Conservation (phyloP, 2,329 filamentous ascomycete species). For the Trichophyton schoenleinii region DNA sequence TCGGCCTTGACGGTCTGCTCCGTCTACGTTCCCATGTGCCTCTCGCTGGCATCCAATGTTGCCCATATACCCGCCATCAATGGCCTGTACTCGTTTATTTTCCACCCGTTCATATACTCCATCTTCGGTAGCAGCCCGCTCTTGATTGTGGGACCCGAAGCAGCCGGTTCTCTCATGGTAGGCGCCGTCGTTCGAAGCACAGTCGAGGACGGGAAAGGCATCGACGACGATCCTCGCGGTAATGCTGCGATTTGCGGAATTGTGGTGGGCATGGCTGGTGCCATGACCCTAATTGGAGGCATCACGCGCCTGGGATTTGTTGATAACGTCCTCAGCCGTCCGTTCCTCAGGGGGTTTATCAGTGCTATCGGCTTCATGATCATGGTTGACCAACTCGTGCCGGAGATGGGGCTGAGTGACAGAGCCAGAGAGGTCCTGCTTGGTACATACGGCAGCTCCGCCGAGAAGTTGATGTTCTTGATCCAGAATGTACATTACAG, state of each 20-base stretch:
- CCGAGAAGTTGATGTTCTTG: constrained; percentile 76
- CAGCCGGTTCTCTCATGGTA: constrained; percentile 79
- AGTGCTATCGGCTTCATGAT: constrained; percentile 95
- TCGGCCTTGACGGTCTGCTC: constrained; percentile 93
- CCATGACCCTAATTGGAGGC: constrained; percentile 78
- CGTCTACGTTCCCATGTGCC: constrained; percentile 93
- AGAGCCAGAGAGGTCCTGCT: constrained; percentile 49
- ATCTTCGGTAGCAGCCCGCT: constrained; percentile 81
- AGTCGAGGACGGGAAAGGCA: constrained; percentile 54
- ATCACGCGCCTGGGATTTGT: constrained; percentile 78
- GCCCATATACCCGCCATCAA: constrained; percentile 88
- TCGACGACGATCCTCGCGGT: constrained; percentile 53
- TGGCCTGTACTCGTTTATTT: constrained; percentile 85
- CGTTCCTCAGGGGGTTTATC: constrained; percentile 90
- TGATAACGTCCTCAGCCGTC: constrained; percentile 84
- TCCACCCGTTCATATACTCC: constrained; percentile 84
- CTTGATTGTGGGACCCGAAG: constrained; percentile 90
- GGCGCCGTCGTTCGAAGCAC: constrained; percentile 72
- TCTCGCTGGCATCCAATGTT: constrained; percentile 85
- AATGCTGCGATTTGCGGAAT: constrained; percentile 80
- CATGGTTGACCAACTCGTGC: constrained; percentile 84
- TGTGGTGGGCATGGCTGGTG: constrained; percentile 74
- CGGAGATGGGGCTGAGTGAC: constrained; percentile 65
- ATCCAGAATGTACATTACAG: constrained; percentile 51
- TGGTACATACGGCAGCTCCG: constrained; percentile 71